phyloP scores from a whole-genome alignment of 2,329 filamentous ascomycete genomes.

The Leptographium lundbergii region DNA sequence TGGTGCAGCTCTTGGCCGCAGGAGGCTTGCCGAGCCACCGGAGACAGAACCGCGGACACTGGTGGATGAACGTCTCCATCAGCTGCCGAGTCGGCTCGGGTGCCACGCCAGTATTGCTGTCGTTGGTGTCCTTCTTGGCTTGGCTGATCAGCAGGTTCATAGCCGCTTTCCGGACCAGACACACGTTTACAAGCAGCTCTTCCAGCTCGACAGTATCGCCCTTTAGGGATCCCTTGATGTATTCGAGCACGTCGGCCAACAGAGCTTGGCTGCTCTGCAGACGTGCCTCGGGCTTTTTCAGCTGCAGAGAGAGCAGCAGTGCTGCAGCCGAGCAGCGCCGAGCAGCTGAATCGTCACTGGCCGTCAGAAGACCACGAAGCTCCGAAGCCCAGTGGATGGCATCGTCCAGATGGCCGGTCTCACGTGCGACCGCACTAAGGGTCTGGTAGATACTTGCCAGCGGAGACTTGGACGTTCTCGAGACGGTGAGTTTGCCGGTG shows the following conservation, averaged over 20 bases:
- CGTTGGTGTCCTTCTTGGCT: background rate
- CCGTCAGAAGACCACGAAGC: conserved; percentile 25
- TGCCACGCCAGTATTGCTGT: background rate
- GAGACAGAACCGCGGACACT: conserved; percentile 46
- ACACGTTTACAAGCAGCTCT: conserved; percentile 45
- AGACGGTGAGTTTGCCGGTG: conserved; percentile 16
- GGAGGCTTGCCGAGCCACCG: conserved; percentile 50
- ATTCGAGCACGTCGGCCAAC: conserved; percentile 35
- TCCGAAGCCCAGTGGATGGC: conserved; percentile 43
- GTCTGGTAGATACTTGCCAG: conserved; percentile 37
- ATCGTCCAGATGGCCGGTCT: conserved; percentile 34
- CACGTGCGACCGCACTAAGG: conserved; percentile 30
- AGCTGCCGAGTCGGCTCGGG: conserved; percentile 18
- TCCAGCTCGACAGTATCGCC: conserved; percentile 48
- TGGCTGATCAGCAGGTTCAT: conserved; percentile 30
- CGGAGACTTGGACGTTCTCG: conserved; percentile 27
- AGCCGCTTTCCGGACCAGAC: conserved; percentile 39
- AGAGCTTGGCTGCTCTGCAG: conserved; percentile 25
- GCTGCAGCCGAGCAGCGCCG: conserved; percentile 40
- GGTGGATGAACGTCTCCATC: conserved; percentile 44
- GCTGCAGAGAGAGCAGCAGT: conserved; percentile 39
- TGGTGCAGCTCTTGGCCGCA: conserved; percentile 35
- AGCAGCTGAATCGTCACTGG: conserved; percentile 31
- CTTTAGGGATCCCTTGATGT: conserved; percentile 45
- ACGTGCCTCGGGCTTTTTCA: conserved; percentile 30